These are phyloP conservation scores for Saturnispora quitensis DNA, from an alignment of 805 yeast genomes.

Conservation along the genomic window DNA sequence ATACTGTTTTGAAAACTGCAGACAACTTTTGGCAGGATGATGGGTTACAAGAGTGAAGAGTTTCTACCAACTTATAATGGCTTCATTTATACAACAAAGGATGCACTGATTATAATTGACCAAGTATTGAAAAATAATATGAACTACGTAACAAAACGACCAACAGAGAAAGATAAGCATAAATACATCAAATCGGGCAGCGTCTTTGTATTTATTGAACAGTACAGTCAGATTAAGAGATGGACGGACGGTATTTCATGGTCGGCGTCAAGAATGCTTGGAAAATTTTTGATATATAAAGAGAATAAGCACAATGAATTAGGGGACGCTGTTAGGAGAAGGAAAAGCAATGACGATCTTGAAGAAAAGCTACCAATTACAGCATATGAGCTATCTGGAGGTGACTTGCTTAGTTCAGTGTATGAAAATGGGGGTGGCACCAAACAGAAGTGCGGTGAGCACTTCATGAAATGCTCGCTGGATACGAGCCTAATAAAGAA, in stretches of 20 bases:
- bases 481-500: conserved; percentile 58
- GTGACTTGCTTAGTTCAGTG: conserved; percentile 5
- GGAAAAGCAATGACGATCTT: conserved; percentile 26
- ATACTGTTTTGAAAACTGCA: too few relatives aligned
- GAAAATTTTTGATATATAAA: conserved; percentile 75
- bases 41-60: background rate
- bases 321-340: background rate
- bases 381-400: conserved; percentile 14
- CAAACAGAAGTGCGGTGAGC: background rate
- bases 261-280: conserved; percentile 86
- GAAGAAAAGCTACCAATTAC: conserved; percentile 7
- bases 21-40: background rate
- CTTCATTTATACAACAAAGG: conserved; percentile 71
- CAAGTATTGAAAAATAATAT: conserved; percentile 60
- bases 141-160: conserved; percentile 62
- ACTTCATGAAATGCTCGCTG: background rate
- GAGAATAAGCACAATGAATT: conserved; percentile 37
- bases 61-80: conserved; percentile 56
- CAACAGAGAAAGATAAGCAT: conserved; percentile 68
- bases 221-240: conserved; percentile 71
- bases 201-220: conserved; percentile 79
- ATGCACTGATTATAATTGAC: conserved; percentile 74
- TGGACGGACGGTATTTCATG: conserved; percentile 97
- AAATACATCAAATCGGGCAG: conserved; percentile 64
- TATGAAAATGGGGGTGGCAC: background rate